Evolutionary conservation across 345 rosid genomes (phyloP), one percentile per base, ranked within the genome.

Genomic region (Brassica juncea): DNA sequence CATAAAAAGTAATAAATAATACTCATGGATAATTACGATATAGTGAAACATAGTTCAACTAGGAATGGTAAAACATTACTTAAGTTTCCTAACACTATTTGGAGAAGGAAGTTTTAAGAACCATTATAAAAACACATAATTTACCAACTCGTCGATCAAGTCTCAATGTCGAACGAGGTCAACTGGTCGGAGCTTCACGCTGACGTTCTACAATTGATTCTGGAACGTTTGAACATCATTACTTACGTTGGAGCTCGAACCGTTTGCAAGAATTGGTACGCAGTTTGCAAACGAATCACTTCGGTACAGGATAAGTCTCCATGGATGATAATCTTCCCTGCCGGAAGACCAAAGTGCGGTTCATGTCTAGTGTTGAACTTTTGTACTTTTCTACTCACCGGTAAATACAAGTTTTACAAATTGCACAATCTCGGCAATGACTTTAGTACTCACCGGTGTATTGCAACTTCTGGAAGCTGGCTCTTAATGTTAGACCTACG

Each of bases 401-500:
- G 57, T 49, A 14, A n/a, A 49, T 14, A 7, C 5, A n/a, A 49
- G 57, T 49, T 49, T n/a, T 64, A 64, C 44, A 15, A 2, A 64
- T 16, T 64, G 14, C 37, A 39, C 12, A 15, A 34, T 34, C 68
- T 32, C 44, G 68, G 66, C 25, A 3, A 64, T 4, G 68, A 32
- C 44, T 64, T 64, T 5, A 4, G 27, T 64, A 16, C 68, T 34
- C 10, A 16, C 68, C 68, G 68, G 23, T 64, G 68, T 16, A 64
- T 64, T 12, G 47, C 68, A 15, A 64, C 68, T 64, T 64, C 11
- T 6, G 27, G 68, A 16, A 8, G 68, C 25, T 64, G 68, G 68
- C 47, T 64, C 9, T 64, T 64, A 64, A 64, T 64, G 68, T 64
- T 64, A 16, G 8, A 64, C 68, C 27, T 32, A 32, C 68, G 47